A percentile compares a stretch with the other conserved stretches of the same genome.
phyloP scores from a whole-genome alignment of 805 yeast genomes.

The Millerago galiae region DNA sequence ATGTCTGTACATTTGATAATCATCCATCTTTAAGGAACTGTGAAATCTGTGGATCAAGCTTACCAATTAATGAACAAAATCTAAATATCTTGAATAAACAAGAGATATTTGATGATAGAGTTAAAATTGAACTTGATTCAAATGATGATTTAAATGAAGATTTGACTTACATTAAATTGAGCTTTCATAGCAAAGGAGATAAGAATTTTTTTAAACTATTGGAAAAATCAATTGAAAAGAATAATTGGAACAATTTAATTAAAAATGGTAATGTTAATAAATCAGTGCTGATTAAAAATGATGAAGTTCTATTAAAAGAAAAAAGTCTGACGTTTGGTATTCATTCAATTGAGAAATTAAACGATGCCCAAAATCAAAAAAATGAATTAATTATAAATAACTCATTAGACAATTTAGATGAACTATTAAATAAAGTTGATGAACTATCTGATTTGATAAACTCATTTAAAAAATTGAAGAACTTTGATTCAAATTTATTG shows the following conservation, averaged over 20 bases:
- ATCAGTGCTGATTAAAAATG: constrained; percentile 7
- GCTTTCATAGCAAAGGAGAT: constrained; percentile 73
- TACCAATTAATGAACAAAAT: constrained; percentile 28
- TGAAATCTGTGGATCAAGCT: constrained; percentile 77
- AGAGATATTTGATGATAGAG: constrained; percentile 27
- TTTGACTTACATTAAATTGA: constrained; percentile 46
- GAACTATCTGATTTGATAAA: constrained; percentile 55
- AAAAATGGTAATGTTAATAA: constrained; percentile 28
- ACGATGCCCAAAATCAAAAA: constrained; percentile 46
- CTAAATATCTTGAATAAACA: constrained; percentile 12
- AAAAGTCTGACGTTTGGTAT: constrained; percentile 48
- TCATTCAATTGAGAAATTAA: constrained; percentile 56
- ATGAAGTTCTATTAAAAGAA: not conserved
- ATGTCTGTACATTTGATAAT: constrained; percentile 72
- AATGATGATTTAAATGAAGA: constrained; percentile 23
- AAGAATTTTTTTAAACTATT: constrained; percentile 43
- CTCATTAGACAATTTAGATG: constrained; percentile 72
- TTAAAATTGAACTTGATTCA: constrained; percentile 25
- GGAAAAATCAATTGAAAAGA: constrained; percentile 37
- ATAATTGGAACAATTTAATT: constrained; percentile 40
- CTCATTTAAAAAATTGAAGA: constrained; percentile 23
- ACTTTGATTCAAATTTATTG: constrained; percentile 8
- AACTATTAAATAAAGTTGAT: constrained; percentile 69
- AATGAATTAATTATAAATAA: constrained; percentile 56
- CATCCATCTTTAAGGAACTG: constrained; percentile 74